phyloP scores from a whole-genome alignment of 2,329 filamentous ascomycete genomes.

The Zalaria sp. region DNA sequence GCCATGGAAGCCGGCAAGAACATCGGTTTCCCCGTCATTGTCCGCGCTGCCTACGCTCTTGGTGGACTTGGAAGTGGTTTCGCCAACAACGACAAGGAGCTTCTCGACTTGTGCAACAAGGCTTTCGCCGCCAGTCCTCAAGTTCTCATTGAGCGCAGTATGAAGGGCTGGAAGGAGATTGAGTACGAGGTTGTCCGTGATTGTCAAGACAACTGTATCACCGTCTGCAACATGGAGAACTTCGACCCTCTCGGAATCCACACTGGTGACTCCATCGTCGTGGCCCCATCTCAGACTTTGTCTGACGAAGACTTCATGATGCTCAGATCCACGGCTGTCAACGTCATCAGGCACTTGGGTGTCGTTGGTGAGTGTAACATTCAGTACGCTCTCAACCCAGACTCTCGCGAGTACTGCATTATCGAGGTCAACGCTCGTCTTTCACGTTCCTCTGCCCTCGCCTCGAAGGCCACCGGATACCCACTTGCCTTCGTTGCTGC shows the following conservation, averaged over 20 bases:
- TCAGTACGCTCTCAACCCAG: constrained; percentile 92
- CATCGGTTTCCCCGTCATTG: constrained; percentile 94
- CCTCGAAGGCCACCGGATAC: constrained; percentile 94
- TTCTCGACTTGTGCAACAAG: constrained; percentile 81
- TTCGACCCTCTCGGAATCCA: constrained; percentile 97
- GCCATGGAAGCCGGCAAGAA: constrained; percentile 75
- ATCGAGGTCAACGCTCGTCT: constrained; percentile 97
- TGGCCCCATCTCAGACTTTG: constrained; percentile 90
- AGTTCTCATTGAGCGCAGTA: constrained; percentile 90
- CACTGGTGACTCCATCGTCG: constrained; percentile 95
- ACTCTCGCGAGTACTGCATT: constrained; percentile 93
- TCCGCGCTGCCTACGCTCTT: constrained; percentile 88
- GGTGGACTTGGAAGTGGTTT: constrained; percentile 94
- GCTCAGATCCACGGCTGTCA: constrained; percentile 91
- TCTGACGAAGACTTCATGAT: constrained; percentile 99
- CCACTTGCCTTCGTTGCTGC: constrained; percentile 92
- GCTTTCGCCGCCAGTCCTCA: constrained; percentile 92
- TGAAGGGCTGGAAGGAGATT: constrained; percentile 99
- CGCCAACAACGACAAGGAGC: constrained; percentile 70
- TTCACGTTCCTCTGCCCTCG: constrained; percentile 85
- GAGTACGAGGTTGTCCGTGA: constrained; percentile 98
- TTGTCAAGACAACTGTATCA: constrained; percentile 94
- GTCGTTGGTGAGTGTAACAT: constrained; percentile 99
- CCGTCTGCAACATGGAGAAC: constrained; percentile 99
- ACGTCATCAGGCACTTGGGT: constrained; percentile 90